Base-by-base conservation (phyloP, 352 stramenopile genomes). In the Pythium brassicae region DNA sequence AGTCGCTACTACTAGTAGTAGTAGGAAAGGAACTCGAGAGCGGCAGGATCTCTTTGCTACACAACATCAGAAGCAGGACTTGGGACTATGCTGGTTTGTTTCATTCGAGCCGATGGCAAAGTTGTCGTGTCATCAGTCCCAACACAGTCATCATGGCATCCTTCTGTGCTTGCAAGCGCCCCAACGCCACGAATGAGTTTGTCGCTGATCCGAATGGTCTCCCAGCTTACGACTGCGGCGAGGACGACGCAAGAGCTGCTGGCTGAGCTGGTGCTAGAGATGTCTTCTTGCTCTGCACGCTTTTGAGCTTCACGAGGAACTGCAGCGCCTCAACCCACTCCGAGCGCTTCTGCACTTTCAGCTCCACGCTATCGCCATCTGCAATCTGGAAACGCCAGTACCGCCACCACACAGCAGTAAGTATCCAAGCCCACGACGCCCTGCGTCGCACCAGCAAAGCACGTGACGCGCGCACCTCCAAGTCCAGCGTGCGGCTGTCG, bases 271-370 rank as follows among this genome's bases (percentile, higher is more conserved):
- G 42, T n/a, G n/a, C n/a, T 27, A 40, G 26, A 12, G 34, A 40
- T 20, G 40, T 17, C 40, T 69, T 66, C 43, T 71, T 71, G 19
- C 42, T 37, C 49, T 72, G 66, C 43, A 69, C 71, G 4, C 54
- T 53, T 63, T 91, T 89, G 25, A 87, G 65, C 45, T 86, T 87
- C 40, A 88, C 65, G 8, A 92, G 66, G 58, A 87, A 85, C 63
- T 87, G 77, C 22, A 92, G 59, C 19, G 77, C 78, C n/a, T 89
- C 82, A 0, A 68, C 65, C 82, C 82, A 92, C 54, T 88, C 82
- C 7, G 42, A 54, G 7, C 78, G 81, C 45, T 87, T 87, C 9
- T 53, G 44, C 47, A 76, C 75, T 62, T 92, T 89, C 45, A 78
- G 60, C 56, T 89, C 82, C 0, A 60, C 57, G 27, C 66, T 78